Percentiles rank a stretch among this genome's conserved stretches.
Conservation (phyloP, 805 yeast species). For the Kodamaea leandrae region DNA sequence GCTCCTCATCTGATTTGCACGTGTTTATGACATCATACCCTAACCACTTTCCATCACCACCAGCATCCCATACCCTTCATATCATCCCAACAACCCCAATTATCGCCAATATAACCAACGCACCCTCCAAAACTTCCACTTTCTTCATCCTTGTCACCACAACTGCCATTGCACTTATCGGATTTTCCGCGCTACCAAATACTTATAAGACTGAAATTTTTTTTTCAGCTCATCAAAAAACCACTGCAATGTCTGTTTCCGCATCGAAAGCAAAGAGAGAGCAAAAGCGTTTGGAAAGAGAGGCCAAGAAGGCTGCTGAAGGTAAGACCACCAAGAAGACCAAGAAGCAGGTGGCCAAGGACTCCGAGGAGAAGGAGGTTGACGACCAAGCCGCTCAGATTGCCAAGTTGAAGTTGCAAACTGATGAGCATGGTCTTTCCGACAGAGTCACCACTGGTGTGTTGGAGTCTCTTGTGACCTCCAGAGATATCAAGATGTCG, state of each 20-base stretch:
- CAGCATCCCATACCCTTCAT: too few relatives aligned
- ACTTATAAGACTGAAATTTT: too few relatives aligned
- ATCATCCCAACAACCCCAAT: too few relatives aligned
- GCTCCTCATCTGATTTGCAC: too few relatives aligned
- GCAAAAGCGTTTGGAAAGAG: slow-evolving; percentile 76
- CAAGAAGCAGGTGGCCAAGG: slow-evolving; percentile 54
- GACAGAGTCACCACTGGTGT: slow-evolving; percentile 99
- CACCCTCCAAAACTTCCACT: too few relatives aligned
- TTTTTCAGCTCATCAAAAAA: slow-evolving; percentile 1
- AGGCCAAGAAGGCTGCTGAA: slow-evolving; percentile 51
- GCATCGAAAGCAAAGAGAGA: slow-evolving; percentile 98
- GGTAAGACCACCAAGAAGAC: slow-evolving; percentile 73
- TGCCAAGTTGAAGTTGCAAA: slow-evolving; percentile 85
- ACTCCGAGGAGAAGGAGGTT: slow-evolving; percentile 49
- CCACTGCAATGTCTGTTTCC: slow-evolving; percentile 47
- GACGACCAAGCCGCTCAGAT: slow-evolving; percentile 70
- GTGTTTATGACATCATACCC: too few relatives aligned
- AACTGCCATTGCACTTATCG: too few relatives aligned
- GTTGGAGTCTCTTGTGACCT: slow-evolving; percentile 79
- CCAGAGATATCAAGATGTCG: slow-evolving; percentile 89
- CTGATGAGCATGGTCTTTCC: slow-evolving; percentile 89
- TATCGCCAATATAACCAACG: too few relatives aligned
- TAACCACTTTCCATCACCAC: too few relatives aligned
- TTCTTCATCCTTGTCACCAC: too few relatives aligned
- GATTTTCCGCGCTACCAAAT: not conserved